Evolutionary conservation across 1,284 basidiomycete species (phyloP).

Genomic region (Takashimella tepidaria): DNA sequence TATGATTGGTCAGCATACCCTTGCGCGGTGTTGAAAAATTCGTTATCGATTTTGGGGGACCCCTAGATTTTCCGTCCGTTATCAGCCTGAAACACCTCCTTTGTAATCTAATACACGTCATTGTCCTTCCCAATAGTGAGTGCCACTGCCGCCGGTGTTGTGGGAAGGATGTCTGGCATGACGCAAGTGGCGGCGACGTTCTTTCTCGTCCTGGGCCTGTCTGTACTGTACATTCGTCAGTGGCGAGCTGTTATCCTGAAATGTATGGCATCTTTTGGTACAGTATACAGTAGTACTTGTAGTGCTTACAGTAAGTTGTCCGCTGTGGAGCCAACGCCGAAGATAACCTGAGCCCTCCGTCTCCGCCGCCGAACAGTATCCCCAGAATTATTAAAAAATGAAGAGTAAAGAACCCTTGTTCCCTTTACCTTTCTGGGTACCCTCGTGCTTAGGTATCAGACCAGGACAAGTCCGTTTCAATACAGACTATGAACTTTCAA

Average conservation of each 20-base stretch:
- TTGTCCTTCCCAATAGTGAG: no score
- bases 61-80: neutral
- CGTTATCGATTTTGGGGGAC: neutral
- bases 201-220: neutral
- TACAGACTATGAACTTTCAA: neutral
- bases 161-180: neutral
- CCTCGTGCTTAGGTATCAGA: neutral
- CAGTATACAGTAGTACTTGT: no score
- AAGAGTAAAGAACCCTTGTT: no score
- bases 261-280: no score
- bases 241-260: no score
- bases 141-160: neutral
- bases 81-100: no score
- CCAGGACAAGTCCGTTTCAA: neutral
- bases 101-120: neutral
- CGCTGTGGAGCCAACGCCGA: no score
- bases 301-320: no score
- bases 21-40: neutral
- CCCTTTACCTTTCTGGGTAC: no score
- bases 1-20: neutral
- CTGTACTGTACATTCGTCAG: neutral
- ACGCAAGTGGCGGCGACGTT: neutral
- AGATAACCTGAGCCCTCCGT: no score
- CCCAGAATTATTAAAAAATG: no score
- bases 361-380: no score